Evolutionary conservation across 1,284 basidiomycete genomes (phyloP), one percentile per base, ranked within the genome.

Genomic region (Cutaneotrichosporon spelunceum): DNA sequence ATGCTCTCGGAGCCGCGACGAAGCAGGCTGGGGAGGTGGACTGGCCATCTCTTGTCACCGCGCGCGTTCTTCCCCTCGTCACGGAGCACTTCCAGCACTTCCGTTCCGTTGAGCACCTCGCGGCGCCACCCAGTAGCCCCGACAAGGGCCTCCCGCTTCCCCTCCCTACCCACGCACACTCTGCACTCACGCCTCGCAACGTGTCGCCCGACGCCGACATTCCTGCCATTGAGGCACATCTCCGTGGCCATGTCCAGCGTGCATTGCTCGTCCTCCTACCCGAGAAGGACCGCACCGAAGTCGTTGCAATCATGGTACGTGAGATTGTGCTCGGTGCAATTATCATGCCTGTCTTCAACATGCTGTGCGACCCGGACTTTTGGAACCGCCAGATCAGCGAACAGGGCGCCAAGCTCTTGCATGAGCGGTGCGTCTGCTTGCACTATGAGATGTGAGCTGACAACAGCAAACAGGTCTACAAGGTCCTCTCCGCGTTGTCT

Each of bases 321-420:
- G 95, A 99, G 77, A 84, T 98, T 68, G 80, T 90, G 3, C 85
- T 90, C 6, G 94, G 91, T 70, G 82, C 88, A 1, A 85, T 96
- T 6, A 74, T 97, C 33, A 86, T 89, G 70, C 92, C 94, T 3
- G 77, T 95, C 59, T 88, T 97, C 81, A 91, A 97, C 59, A 90
- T 94, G 87, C 73, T 98, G 49, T 84, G 89, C 54, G 94, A 98
- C 74, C 90, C 93, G 19, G 95, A 98, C 77, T 96, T 96, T 68
- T 97, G 93, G 92, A 98, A 98, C 79, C 83, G 87, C 59, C 85
- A 87, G 52, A 90, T 98, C 57, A 93, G 97, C 75, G 88, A 93
- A 48, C 70, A 69, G 61, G 77, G 72, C 1, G 73, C 72, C 21
- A 66, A 66, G 59, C 75, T 76, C 50, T 69, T 79, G 24, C 71